These are phyloP conservation scores for Ustilago sp. DNA, from an alignment of 1,284 basidiomycete genomes.

Conservation along the genomic window DNA sequence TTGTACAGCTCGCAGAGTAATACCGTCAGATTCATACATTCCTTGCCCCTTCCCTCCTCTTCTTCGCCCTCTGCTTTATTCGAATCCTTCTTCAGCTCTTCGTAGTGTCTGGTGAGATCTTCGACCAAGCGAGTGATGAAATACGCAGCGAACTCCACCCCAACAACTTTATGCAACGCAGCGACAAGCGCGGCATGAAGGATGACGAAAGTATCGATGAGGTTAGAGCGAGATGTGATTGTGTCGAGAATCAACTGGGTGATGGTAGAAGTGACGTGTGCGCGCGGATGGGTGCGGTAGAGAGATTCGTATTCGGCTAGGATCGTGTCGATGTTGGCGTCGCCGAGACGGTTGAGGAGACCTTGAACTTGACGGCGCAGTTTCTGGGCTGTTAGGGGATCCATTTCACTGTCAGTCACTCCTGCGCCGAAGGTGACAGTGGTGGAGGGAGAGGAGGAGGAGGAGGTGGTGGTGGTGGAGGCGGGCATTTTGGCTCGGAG, in stretches of 20 bases:
- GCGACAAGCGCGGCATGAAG: slow-evolving; percentile 89
- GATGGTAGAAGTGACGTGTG: slow-evolving; percentile 85
- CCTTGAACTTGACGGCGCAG: slow-evolving; percentile 86
- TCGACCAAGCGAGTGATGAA: slow-evolving; percentile 57
- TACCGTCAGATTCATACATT: slow-evolving; percentile 87
- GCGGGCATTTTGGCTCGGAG: slow-evolving; percentile 70
- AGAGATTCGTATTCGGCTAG: slow-evolving; percentile 81
- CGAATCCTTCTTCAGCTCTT: slow-evolving; percentile 4
- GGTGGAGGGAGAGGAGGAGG: background rate
- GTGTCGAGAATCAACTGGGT: slow-evolving; percentile 84
- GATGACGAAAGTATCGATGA: slow-evolving; percentile 88
- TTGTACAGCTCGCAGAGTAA: slow-evolving; percentile 94
- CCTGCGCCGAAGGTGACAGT: background rate
- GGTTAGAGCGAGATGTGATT: slow-evolving; percentile 83
- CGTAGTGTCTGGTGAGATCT: slow-evolving; percentile 40
- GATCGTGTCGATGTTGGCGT: slow-evolving; percentile 87
- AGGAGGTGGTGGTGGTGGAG: background rate
- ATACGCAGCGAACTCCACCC: slow-evolving; percentile 85
- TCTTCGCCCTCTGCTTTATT: slow-evolving; percentile 18
- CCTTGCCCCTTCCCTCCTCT: slow-evolving; percentile 74
- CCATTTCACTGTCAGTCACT: slow-evolving; percentile 52
- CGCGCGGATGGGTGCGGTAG: slow-evolving; percentile 82
- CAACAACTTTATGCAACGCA: slow-evolving; percentile 84
- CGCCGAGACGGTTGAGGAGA: slow-evolving; percentile 85
- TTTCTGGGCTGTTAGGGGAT: slow-evolving; percentile 73